Base-by-base conservation (phyloP, 2,329 filamentous ascomycete species). In the Aureobasidium uvarum region DNA sequence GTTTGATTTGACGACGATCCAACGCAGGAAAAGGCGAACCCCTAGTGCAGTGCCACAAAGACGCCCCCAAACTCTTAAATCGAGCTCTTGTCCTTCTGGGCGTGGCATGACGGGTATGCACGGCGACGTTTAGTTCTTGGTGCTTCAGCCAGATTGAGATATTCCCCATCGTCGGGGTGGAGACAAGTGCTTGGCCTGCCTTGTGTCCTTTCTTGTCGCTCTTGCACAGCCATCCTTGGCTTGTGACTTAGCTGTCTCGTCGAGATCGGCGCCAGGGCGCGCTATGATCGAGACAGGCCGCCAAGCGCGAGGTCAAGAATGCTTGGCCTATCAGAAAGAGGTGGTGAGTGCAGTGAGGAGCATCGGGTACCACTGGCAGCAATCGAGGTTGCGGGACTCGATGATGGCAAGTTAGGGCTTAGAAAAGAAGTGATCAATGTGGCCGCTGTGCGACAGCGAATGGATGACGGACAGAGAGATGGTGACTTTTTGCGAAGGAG, bases 281-380 rank as follows among this genome's bases (percentile, higher is more conserved):
- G 20, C 43, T 60, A 60, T 41, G 58, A 62, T 62, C 45, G 43
- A 50, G 45, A 62, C 33, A 51, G 58, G 45, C 20, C 11, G 45
- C 45, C 58, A 62, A 62, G 45, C 45, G 58, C 58, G 58, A 62
- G 58, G 58, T 62, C 58, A 62, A 62, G 58, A 62, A 62, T 62
- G 58, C 58, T 62, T 62, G 58, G 45, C 58, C 45, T 51, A 38
- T 23, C 23, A 25, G 16, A 48, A 6, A 18, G 41, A 13, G n/a
- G n/a, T 28, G 58, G 45, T 20, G 20, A 46, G n/a, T 41, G 45
- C 31, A 51, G 41, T n/a, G n/a, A 23, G 20, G 23, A 28, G 8
- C 41, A 46, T 60, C 31, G 56, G 41, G 41, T 41, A 48, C 6
- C 56, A 18, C 1, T 36, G n/a, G 56, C 11, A 38, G 43, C 43